Evolutionary conservation across 2,329 filamentous ascomycete species (phyloP).

Genomic region (Colletotrichum incanum): DNA sequence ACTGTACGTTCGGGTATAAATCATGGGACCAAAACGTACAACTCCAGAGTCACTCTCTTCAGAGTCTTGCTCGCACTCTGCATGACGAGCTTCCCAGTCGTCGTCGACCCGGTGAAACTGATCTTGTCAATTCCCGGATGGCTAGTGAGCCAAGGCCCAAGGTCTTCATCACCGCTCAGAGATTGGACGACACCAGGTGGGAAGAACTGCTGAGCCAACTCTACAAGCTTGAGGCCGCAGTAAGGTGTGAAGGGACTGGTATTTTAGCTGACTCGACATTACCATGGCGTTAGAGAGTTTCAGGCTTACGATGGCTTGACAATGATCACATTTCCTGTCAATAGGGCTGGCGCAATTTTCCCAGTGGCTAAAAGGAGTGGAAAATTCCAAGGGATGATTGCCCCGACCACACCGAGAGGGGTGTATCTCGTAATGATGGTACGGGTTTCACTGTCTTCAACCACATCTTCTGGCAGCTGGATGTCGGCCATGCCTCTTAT

Average conservation of each 20-base stretch:
- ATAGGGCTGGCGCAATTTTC: conserved; percentile 71
- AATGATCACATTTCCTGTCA: conserved; percentile 71
- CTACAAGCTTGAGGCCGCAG: conserved; percentile 71
- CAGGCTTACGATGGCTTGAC: conserved; percentile 65
- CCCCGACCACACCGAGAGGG: conserved; percentile 58
- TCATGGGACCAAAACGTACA: conserved; percentile 49
- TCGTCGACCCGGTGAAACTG: conserved; percentile 74
- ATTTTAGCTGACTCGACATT: neutral
- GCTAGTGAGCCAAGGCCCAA: conserved; percentile 71
- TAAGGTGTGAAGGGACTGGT: conserved; percentile 68
- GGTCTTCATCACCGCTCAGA: conserved; percentile 72
- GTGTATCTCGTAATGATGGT: conserved; percentile 53
- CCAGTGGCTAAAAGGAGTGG: conserved; percentile 66
- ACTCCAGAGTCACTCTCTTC: conserved; percentile 74
- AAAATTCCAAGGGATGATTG: conserved; percentile 71
- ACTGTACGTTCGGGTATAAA: too few species aligned
- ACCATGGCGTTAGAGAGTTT: neutral
- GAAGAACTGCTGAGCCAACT: conserved; percentile 71
- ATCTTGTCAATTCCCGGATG: conserved; percentile 76
- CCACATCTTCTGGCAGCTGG: conserved; percentile 55
- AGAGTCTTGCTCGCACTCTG: conserved; percentile 68
- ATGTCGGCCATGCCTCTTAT: conserved; percentile 50
- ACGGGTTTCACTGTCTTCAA: conserved; percentile 57
- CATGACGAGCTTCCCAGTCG: conserved; percentile 74
- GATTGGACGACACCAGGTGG: conserved; percentile 75